Evolutionary conservation across 2,329 filamentous ascomycete genomes (phyloP), one percentile per base, ranked within the genome.

Genomic region (Fonsecaea pedrosoi): DNA sequence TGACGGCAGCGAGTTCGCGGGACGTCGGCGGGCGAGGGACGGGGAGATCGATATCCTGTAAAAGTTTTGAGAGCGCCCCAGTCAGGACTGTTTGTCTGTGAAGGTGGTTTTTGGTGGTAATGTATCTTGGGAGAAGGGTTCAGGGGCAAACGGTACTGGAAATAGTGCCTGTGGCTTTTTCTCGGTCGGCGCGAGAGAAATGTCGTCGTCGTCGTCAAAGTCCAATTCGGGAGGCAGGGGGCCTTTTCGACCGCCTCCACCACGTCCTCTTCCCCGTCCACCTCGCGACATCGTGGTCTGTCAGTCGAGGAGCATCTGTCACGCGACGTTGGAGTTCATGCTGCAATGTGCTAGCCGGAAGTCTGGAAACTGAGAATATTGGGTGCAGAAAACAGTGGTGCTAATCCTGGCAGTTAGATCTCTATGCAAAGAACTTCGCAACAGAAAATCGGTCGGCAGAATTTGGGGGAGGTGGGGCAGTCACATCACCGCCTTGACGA

Each of bases 1-100:
- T 78, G 58, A 87, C 79, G 67, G 82, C 79, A 4, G 73, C 73
- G 63, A 78, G 77, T 77, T 89, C 87, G 32, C 40, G 30, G 12
- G 60, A 12, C 9, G 64, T 62, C 13, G 69, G 64, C 1, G 68
- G 66, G 2, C 68, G 66, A 10, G 70, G 70, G 18, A 70, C 58
- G 12, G 69, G 66, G 9, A 69, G 59, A 34, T 64, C 53, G 48
- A 71, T 66, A 9, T 50, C 37, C 67, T 69, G 34, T 37, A 21
- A 35, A 50, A 35, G 12, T 42, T 42, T 4, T 15, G 42, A 45
- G 57, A 8, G 34, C 30, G 7, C 4, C 30, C 30, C 30, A 13
- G 18, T 32, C n/a, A 58, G 21, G 12, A 34, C 18, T 5, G 25
- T 63, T n/a, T 62, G 59, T 35, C n/a, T 45, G 12, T 32, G 37